A percentile compares a stretch with the other conserved stretches of the same genome.
These are phyloP conservation scores for Candida sakaeoensis DNA, from an alignment of 805 yeast genomes.

Conservation along the genomic window DNA sequence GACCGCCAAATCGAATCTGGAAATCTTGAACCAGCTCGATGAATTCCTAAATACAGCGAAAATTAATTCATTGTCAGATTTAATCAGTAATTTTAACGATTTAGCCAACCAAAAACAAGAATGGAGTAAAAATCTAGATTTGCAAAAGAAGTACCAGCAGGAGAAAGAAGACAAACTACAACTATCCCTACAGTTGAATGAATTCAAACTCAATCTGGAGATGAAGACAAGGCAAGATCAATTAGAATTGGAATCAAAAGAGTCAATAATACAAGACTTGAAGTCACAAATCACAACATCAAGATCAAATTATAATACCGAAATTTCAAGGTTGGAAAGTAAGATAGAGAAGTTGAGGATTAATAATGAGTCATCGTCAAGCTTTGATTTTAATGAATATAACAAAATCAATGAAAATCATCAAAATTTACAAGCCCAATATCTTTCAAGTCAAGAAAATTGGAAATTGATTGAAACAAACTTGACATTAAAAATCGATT, in stretches of 20 bases:
- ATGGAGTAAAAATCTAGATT: constrained; percentile 24
- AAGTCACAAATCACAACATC: constrained; percentile 26
- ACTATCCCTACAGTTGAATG: constrained; percentile 23
- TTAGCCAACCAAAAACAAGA: constrained; percentile 20
- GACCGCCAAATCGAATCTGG: constrained; percentile 28
- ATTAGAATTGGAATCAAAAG: constrained; percentile 34
- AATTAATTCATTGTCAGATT: constrained; percentile 25
- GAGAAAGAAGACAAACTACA: constrained; percentile 21
- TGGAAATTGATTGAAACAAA: constrained; percentile 80
- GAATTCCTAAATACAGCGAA: constrained; percentile 25
- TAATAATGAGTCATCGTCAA: constrained; percentile 46
- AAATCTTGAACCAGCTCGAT: constrained; percentile 37
- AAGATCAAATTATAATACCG: constrained; percentile 37
- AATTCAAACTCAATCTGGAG: constrained; percentile 30
- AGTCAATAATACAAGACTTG: constrained; percentile 25
- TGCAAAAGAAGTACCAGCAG: constrained; percentile 18
- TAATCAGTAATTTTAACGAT: constrained; percentile 19
- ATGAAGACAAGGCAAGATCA: constrained; percentile 24
- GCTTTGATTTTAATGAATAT: constrained; percentile 36
- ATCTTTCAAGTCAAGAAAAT: constrained; percentile 70
- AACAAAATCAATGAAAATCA: constrained; percentile 45
- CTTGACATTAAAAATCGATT: constrained; percentile 47
- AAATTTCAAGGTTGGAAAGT: constrained; percentile 58
- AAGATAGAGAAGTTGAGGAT: constrained; percentile 67
- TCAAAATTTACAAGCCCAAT: constrained; percentile 62